These are phyloP conservation scores for Leccinum obscurum DNA, from an alignment of 768 basidiomycete genomes.

Conservation along the genomic window DNA sequence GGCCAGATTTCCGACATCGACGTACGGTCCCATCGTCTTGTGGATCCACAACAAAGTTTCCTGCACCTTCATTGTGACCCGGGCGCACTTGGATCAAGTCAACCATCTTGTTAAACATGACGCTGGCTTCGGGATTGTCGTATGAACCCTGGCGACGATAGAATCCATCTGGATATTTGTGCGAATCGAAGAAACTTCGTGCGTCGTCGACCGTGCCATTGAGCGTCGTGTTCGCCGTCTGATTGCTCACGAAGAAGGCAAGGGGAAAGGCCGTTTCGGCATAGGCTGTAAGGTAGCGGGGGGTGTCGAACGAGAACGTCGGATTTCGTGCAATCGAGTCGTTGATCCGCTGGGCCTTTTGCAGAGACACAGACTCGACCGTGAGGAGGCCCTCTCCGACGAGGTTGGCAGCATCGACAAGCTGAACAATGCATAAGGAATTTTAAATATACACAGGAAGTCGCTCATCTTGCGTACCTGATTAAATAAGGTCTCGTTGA, in stretches of 20 bases:
- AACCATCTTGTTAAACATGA: conserved; percentile 3
- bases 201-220: conserved; percentile 17
- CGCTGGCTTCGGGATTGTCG: not conserved
- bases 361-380: conserved; percentile 20
- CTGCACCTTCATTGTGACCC: conserved; percentile 19
- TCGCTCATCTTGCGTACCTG: conserved; percentile 5
- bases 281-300: conserved; percentile 22
- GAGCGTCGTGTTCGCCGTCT: conserved; percentile 19
- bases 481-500: conserved; percentile 29
- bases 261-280: conserved; percentile 24
- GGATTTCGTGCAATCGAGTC: conserved; percentile 29
- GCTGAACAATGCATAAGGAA: conserved; percentile 9
- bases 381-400: conserved; percentile 23
- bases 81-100: conserved; percentile 9
- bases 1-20: not conserved
- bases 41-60: conserved; percentile 16
- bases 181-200: conserved; percentile 18
- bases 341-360: conserved; percentile 26
- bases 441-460: not conserved
- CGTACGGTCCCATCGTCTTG: conserved; percentile 15
- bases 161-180: conserved; percentile 22
- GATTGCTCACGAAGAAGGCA: conserved; percentile 27
- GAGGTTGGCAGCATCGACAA: conserved; percentile 17
- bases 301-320: conserved; percentile 21
- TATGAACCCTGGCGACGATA: conserved; percentile 21